Conservation (phyloP, 2,329 filamentous ascomycete species). For the Paraphaeosphaeria sporulosa region DNA sequence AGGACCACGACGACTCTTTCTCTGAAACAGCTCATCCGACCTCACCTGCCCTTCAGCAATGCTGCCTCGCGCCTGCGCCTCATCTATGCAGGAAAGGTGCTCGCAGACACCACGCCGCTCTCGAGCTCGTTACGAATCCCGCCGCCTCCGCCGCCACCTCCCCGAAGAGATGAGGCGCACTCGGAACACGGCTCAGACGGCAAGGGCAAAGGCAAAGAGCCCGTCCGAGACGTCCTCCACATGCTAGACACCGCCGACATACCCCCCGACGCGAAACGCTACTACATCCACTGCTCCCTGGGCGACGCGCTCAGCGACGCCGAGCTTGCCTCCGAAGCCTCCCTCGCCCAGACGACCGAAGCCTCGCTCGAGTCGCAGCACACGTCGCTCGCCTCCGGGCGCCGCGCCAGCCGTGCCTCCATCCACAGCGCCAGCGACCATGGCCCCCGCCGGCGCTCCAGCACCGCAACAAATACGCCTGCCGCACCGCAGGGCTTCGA, state of each 20-base stretch:
- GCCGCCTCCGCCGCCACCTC: slow-evolving; percentile 59
- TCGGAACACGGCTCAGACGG: slow-evolving; percentile 31
- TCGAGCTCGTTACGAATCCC: slow-evolving; percentile 71
- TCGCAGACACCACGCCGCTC: slow-evolving; percentile 76
- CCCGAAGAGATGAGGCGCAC: slow-evolving; percentile 37
- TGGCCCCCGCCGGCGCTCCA: slow-evolving; percentile 25
- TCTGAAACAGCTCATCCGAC: slow-evolving; percentile 83
- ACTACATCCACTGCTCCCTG: slow-evolving; percentile 96
- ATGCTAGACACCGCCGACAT: slow-evolving; percentile 24
- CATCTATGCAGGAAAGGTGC: slow-evolving; percentile 87
- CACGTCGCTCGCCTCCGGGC: slow-evolving; percentile 21
- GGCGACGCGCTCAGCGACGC: slow-evolving; percentile 72
- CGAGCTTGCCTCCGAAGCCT: slow-evolving; percentile 75
- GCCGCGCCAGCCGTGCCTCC: slow-evolving; percentile 24
- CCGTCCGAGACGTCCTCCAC: slow-evolving; percentile 58
- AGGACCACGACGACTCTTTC: slow-evolving; percentile 74
- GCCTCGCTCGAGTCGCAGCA: slow-evolving; percentile 43
- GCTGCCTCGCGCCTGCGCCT: slow-evolving; percentile 79
- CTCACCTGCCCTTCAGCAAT: slow-evolving; percentile 68
- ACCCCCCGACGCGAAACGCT: slow-evolving; percentile 55
- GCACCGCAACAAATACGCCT: slow-evolving; percentile 52
- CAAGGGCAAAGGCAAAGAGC: slow-evolving; percentile 73
- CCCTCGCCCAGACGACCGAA: slow-evolving; percentile 50
- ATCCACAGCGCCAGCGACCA: slow-evolving; percentile 21
- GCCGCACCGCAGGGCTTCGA: slow-evolving; percentile 83